Evolutionary conservation across 371 early-diverging fungal species (phyloP), one percentile per base, ranked within the genome.

Genomic region (Mycotypha africana): DNA sequence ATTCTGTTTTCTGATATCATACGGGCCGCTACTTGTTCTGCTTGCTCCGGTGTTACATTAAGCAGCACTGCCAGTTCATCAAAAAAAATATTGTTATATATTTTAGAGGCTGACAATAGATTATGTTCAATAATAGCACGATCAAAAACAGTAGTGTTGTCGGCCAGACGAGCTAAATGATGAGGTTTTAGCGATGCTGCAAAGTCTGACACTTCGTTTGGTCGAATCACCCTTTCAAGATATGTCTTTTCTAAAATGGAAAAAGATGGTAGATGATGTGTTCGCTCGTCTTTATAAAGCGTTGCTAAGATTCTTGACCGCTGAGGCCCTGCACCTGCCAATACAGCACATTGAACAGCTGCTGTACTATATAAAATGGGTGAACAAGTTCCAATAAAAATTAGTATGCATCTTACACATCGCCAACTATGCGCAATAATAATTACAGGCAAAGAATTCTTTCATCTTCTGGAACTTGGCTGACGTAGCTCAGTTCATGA

Each of bases 91-190:
- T 88, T 91, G 50, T 89, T 85, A 67, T 97, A 97, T 32, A 97
- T 80, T 52, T 84, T 83, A 45, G 88, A 85, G 1, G 88, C 86
- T 14, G 91, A 80, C 15, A 93, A 70, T 16, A 96, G 55, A 55
- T 96, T 96, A 72, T 96, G 97, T 64, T 96, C 94, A 25, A 88
- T 89, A 12, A 96, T 92, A 12, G 95, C 97, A 0, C 89, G 81
- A 56, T 92, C 94, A 34, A 96, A 79, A 0, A 93, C 89, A 8
- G 92, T 91, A n/a, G 79, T 83, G 34, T 80, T 78, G 42, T 85
- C 87, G 0, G 81, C 75, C 24, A 88, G 54, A 31, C 60, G 51
- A 4, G 87, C 87, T 30, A 76, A 59, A 51, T 95, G 96, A 64
- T 95, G 95, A 30, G 81, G 75, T 35, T 79, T 74, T 10, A 95